A percentile compares a stretch with the other conserved stretches of the same genome.
These are phyloP conservation scores for Metrosideros polymorpha DNA, from an alignment of 441 rosid species.

Conservation along the genomic window DNA sequence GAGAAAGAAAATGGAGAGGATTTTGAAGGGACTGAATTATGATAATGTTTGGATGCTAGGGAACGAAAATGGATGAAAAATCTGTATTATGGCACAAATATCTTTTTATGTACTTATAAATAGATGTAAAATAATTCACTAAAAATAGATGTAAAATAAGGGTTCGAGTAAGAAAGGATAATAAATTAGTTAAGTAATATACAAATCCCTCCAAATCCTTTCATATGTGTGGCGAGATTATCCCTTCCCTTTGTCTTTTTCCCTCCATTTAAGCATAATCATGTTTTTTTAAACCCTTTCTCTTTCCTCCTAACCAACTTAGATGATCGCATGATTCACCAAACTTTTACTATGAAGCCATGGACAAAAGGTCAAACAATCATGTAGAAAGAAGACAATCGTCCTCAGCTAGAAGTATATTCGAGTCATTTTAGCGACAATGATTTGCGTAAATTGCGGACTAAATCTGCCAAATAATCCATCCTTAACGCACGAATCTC, in stretches of 20 bases:
- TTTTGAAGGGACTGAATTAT: neutral
- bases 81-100: no score
- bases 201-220: neutral
- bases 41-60: neutral
- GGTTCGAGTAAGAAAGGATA: no score
- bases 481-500: neutral
- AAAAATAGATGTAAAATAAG: no score
- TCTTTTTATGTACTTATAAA: no score
- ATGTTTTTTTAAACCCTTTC: neutral
- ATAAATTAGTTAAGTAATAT: neutral
- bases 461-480: neutral
- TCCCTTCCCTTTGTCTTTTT: neutral
- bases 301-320: neutral
- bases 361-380: neutral
- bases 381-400: neutral
- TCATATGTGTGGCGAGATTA: neutral
- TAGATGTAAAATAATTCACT: no score
- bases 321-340: neutral
- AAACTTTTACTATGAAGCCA: neutral
- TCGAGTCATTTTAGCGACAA: neutral
- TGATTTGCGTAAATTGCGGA: neutral
- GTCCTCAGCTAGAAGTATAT: neutral
- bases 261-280: neutral
- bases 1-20: neutral
- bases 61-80: neutral